phyloP scores from a whole-genome alignment of 2,329 filamentous ascomycete species.

The Dactylellina drechsleri region DNA sequence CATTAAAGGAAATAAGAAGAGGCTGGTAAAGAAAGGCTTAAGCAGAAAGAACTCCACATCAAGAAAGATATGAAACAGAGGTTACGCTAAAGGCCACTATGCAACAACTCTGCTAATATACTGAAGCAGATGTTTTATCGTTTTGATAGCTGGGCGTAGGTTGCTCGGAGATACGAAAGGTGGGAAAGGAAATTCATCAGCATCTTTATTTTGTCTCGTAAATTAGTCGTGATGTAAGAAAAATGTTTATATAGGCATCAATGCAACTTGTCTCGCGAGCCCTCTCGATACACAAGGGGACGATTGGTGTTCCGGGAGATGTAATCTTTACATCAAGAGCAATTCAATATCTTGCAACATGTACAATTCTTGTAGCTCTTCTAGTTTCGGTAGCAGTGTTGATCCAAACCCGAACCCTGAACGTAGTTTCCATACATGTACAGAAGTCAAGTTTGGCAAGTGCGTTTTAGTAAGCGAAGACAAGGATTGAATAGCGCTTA shows the following conservation, averaged over 20 bases:
- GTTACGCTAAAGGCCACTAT: too few species aligned
- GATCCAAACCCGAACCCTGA: background rate
- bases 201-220: constrained; percentile 13
- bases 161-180: too few species aligned
- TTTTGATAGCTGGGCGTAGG: too few species aligned
- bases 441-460: constrained; percentile 28
- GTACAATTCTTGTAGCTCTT: constrained; percentile 37
- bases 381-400: constrained; percentile 27
- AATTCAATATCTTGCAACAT: constrained; percentile 30
- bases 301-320: too few species aligned
- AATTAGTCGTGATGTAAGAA: background rate
- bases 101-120: background rate
- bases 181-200: background rate
- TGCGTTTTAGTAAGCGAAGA: constrained; percentile 27
- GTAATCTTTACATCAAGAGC: constrained; percentile 29
- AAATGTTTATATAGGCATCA: too few species aligned
- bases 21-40: too few species aligned
- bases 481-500: constrained; percentile 33
- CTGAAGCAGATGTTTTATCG: too few species aligned
- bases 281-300: too few species aligned
- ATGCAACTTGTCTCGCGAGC: too few species aligned
- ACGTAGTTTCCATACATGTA: constrained; percentile 48
- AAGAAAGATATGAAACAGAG: too few species aligned
- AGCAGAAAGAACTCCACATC: too few species aligned
- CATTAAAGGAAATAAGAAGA: too few species aligned